Conservation (phyloP, 345 rosid species). For the Erodium maritimum region DNA sequence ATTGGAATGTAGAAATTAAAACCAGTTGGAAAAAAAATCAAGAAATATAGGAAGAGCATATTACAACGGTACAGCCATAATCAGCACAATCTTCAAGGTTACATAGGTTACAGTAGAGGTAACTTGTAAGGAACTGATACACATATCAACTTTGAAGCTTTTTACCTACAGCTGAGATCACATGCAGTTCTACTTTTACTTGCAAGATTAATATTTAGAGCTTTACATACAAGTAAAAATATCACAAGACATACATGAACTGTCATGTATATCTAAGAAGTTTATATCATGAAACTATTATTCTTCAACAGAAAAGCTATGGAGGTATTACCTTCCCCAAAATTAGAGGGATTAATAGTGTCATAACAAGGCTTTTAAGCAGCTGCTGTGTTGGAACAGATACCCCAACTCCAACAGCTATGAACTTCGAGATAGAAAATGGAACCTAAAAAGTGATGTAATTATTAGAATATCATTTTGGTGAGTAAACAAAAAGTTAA, state of each 20-base stretch:
- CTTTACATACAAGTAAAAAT: background rate
- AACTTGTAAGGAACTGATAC: background rate
- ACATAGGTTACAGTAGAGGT: background rate
- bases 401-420: constrained; percentile 80
- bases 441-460: constrained; percentile 47
- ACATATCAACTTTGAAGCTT: background rate
- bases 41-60: constrained; percentile 1
- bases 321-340: constrained; percentile 63
- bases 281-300: background rate
- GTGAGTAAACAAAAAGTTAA: background rate
- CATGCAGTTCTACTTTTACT: background rate
- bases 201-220: background rate
- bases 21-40: constrained; percentile 4
- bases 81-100: background rate
- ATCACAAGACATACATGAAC: background rate
- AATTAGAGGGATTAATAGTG: constrained; percentile 61
- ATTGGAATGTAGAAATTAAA: constrained; percentile 8
- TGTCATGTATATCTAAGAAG: too few species aligned
- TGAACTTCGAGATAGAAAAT: constrained; percentile 66
- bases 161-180: background rate
- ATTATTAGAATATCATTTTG: background rate
- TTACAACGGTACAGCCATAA: constrained; percentile 3
- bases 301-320: constrained; percentile 1
- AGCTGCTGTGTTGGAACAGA: constrained; percentile 68
- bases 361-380: constrained; percentile 62